Base-by-base conservation (phyloP, 2,329 filamentous ascomycete species). In the Fusarium chaquense region DNA sequence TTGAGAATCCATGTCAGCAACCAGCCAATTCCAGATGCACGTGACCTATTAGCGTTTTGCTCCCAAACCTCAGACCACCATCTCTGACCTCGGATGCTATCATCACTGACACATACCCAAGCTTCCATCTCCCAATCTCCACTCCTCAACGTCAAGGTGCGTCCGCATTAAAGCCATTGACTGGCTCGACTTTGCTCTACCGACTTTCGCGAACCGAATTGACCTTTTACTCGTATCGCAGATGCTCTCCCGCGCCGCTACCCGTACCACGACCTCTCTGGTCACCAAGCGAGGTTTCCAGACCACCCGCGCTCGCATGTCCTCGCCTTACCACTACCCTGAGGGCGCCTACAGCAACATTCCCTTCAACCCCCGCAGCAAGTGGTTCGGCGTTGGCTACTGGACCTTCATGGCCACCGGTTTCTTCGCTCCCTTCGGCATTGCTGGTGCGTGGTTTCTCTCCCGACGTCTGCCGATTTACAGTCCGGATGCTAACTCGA, bases 261-360 rank as follows among this genome's bases (percentile, higher is more conserved):
- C 83, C 77, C 87, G 88, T 80, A 87, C 86, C 81, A 89, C 90
- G 80, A 89, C 90, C 79, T 84, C 87, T 73, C 82, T 90, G 80
- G 86, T 94, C 84, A 88, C 91, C 87, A 93, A 94, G 86, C 94
- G 96, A 83, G 93, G 91, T 85, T 98, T 99, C 91, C 91, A 94
- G 83, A 90, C 93, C 78, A 97, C 95, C 81, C 93, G 93, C 79
- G 84, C 91, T 80, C 93, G 93, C 82, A 85, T 97, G 81, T 89
- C 87, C 77, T 97, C 93, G 81, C 94, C 94, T 71, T 98, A 97
- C 91, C 96, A 99, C 88, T 99, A 99, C 87, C 91, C 95, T 76
- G 95, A 98, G 86, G 96, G 95, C 73, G 93, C 95, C 78, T 92
- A 93, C 83, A 91, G 88, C 86, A 98, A 98, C 89, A 84, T 99